A percentile compares a stretch with the other conserved stretches of the same genome.
phyloP scores from a whole-genome alignment of 148 eudicot genomes.

The Talinum fruticosum region DNA sequence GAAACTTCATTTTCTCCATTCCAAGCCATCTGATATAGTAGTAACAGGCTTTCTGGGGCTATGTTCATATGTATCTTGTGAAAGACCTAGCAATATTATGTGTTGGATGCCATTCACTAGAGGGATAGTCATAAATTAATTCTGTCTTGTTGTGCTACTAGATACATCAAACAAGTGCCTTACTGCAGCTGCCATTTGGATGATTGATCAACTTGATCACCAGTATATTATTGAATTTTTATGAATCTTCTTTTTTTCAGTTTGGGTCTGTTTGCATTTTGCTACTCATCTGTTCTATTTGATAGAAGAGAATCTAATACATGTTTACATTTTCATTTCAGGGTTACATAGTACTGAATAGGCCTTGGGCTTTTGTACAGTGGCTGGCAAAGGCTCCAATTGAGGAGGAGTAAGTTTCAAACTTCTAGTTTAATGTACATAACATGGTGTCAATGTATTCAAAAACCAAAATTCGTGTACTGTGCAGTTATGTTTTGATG shows the following conservation, averaged over 20 bases:
- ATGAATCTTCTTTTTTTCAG: neutral
- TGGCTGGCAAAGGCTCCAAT: slow-evolving; percentile 74
- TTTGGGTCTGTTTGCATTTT: neutral
- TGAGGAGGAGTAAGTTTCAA: slow-evolving; percentile 70
- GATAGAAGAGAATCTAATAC: neutral
- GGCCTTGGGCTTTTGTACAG: slow-evolving; percentile 97
- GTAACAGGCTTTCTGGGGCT: neutral
- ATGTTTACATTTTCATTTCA: slow-evolving; percentile 28
- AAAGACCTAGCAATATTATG: neutral
- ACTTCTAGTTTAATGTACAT: slow-evolving; percentile 1
- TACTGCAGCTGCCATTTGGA: no score
- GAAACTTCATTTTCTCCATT: neutral
- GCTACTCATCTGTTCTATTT: slow-evolving; percentile 1
- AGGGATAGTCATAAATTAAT: no score
- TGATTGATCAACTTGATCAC: no score
- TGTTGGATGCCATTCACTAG: neutral
- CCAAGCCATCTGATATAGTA: neutral
- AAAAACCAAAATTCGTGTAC: neutral
- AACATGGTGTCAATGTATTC: neutral
- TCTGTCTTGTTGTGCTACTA: no score
- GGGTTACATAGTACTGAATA: slow-evolving; percentile 79
- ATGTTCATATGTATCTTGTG: neutral
- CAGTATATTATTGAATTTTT: neutral
- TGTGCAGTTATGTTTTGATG: slow-evolving; percentile 83
- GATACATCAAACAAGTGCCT: no score